Percentiles rank a stretch among this genome's conserved stretches.
phyloP scores from a whole-genome alignment of 345 rosid genomes.

The Hibiscus trionum region DNA sequence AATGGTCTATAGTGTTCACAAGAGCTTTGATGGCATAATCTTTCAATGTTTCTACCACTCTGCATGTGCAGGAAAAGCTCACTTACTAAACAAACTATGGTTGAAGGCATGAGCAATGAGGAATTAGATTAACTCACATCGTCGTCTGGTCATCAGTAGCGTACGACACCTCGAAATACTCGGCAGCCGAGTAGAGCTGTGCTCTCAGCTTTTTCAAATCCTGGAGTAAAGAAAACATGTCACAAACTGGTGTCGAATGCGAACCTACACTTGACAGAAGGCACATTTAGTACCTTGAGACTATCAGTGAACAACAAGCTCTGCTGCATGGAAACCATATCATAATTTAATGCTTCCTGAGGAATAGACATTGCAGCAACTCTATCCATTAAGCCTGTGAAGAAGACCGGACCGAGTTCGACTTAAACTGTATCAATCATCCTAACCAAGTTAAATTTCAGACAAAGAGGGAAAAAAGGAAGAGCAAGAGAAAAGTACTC shows the following conservation, averaged over 20 bases:
- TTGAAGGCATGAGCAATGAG: neutral
- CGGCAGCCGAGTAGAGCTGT: slow-evolving; percentile 89
- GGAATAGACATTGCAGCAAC: slow-evolving; percentile 35
- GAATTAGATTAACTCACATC: slow-evolving; percentile 40
- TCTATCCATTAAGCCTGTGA: neutral
- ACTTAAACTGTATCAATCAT: no score
- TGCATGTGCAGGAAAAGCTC: slow-evolving; percentile 24
- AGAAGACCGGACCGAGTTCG: slow-evolving; percentile 6
- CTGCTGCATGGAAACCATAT: slow-evolving; percentile 75
- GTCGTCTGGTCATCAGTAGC: slow-evolving; percentile 71
- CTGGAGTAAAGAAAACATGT: slow-evolving; percentile 23
- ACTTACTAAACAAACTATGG: neutral
- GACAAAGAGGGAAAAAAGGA: neutral
- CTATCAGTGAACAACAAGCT: slow-evolving; percentile 74
- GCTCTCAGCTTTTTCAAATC: slow-evolving; percentile 78
- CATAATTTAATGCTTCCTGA: slow-evolving; percentile 58
- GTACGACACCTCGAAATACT: slow-evolving; percentile 85
- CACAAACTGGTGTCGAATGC: neutral
- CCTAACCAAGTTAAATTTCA: neutral
- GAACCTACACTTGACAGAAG: neutral
- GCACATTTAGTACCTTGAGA: slow-evolving; percentile 47
- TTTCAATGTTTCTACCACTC: slow-evolving; percentile 84
- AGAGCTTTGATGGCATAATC: slow-evolving; percentile 86
- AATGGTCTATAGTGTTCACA: slow-evolving; percentile 89
- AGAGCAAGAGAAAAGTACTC: neutral